Conservation (phyloP, 176 grass and related monocot species). For the Carex kokanica region DNA sequence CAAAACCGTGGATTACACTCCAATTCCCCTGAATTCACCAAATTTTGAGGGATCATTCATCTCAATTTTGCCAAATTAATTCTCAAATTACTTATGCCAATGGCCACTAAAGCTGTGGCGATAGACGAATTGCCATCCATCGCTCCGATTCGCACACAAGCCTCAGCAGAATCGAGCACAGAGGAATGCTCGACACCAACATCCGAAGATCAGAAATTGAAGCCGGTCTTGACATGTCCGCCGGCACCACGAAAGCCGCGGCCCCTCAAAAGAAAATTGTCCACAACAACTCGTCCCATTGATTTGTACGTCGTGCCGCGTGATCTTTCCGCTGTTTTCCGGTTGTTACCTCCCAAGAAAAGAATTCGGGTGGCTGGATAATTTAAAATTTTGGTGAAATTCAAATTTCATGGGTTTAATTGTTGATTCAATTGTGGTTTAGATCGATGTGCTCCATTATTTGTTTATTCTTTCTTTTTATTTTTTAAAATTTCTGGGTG, state of each 20-base stretch:
- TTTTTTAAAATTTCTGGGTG: background rate
- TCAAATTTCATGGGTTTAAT: background rate
- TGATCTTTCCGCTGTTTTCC: conserved; percentile 61
- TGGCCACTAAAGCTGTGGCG: background rate
- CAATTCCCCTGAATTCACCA: background rate
- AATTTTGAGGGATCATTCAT: background rate
- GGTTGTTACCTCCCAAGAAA: conserved; percentile 55
- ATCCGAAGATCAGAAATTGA: conserved; percentile 48
- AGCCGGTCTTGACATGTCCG: conserved; percentile 37
- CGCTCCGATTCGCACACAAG: conserved; percentile 5
- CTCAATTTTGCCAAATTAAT: background rate
- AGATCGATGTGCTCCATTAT: background rate
- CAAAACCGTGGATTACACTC: background rate
- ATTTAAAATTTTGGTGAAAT: conserved; percentile 2
- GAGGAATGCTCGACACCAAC: conserved; percentile 46
- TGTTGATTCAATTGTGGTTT: conserved; percentile 11
- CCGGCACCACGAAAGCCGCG: conserved; percentile 52
- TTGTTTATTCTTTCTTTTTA: conserved; percentile 6
- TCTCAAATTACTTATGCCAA: background rate
- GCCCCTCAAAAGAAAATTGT: conserved; percentile 36
- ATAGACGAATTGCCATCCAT: conserved; percentile 5
- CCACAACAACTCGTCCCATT: background rate
- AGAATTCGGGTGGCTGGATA: conserved; percentile 46
- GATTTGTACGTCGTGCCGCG: conserved; percentile 41
- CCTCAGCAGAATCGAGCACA: background rate